A percentile compares a stretch with the other conserved stretches of the same genome.
phyloP scores from a whole-genome alignment of 2,329 filamentous ascomycete species.

The Colletotrichum orbiculare region DNA sequence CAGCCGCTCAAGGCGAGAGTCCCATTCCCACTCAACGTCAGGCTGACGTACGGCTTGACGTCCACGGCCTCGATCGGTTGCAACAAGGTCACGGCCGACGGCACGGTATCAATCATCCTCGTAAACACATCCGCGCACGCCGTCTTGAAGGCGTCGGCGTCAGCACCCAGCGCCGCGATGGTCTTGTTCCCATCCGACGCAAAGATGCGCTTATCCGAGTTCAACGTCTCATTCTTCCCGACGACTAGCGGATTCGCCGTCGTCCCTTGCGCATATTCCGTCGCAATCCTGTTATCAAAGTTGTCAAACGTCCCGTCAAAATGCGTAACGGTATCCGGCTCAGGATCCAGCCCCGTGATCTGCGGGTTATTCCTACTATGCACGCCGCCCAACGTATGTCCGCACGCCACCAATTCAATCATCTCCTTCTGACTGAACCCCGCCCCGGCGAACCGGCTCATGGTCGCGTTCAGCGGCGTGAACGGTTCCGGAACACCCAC shows the following conservation, averaged over 20 bases:
- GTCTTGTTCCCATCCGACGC: conserved; percentile 50
- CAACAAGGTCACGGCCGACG: conserved; percentile 43
- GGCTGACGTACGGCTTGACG: conserved; percentile 44
- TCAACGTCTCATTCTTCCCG: conserved; percentile 39
- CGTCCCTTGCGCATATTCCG: conserved; percentile 37
- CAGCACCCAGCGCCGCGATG: conserved; percentile 50
- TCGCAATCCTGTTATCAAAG: conserved; percentile 41
- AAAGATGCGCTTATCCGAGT: conserved; percentile 40
- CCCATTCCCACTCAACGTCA: conserved; percentile 43
- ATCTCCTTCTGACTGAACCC: conserved; percentile 41
- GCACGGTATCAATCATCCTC: conserved; percentile 51
- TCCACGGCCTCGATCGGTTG: conserved; percentile 44
- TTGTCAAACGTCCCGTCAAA: conserved; percentile 44
- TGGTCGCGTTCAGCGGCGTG: conserved; percentile 39
- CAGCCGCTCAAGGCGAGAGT: conserved; percentile 42
- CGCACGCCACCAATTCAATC: conserved; percentile 42
- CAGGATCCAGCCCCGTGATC: conserved; percentile 35
- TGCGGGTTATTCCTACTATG: conserved; percentile 42
- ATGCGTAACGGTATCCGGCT: conserved; percentile 46
- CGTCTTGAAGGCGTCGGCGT: conserved; percentile 50
- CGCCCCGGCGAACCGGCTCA: conserved; percentile 38
- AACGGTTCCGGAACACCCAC: conserved; percentile 42
- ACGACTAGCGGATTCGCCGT: conserved; percentile 40
- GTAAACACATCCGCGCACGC: conserved; percentile 44
- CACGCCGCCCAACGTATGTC: conserved; percentile 42